These are phyloP conservation scores for Sporothrix dimorphospora DNA, from an alignment of 2,329 filamentous ascomycete genomes.

Conservation along the genomic window DNA sequence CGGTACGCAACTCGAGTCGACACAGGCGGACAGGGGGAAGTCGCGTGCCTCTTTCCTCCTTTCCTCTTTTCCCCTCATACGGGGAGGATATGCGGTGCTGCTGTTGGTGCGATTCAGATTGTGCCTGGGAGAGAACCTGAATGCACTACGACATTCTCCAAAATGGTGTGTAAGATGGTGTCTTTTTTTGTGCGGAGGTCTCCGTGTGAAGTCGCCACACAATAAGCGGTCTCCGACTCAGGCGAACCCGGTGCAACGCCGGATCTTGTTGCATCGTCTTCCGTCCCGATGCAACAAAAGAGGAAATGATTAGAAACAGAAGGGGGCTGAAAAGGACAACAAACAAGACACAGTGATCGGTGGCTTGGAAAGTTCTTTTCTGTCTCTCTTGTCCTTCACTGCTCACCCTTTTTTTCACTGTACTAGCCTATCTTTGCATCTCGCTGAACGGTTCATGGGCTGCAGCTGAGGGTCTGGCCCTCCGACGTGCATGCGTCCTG, in stretches of 20 bases:
- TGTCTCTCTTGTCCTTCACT: not conserved
- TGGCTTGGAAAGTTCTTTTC: not conserved
- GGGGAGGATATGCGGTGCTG: not conserved
- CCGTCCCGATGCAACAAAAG: not conserved
- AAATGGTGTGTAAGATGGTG: conserved; percentile 2
- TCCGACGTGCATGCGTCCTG: not conserved
- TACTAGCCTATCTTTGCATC: not conserved
- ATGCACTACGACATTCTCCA: conserved; percentile 9
- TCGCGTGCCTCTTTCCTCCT: conserved; percentile 23
- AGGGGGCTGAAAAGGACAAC: not conserved
- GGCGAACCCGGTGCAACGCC: conserved; percentile 2
- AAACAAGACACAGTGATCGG: not conserved
- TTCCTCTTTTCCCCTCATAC: not conserved
- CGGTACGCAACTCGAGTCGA: not conserved
- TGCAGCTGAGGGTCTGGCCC: conserved; percentile 5
- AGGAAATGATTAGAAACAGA: not conserved
- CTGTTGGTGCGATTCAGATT: not conserved
- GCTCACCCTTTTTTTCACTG: not conserved
- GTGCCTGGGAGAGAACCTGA: conserved; percentile 13
- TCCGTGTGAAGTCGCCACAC: conserved; percentile 4
- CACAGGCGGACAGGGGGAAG: not conserved
- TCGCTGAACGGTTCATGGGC: not conserved
- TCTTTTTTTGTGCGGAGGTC: not conserved
- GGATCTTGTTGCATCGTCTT: not conserved
- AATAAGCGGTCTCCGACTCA: not conserved